These are phyloP conservation scores for Nakaseomyces kungkrabaensis DNA, from an alignment of 1,139 yeast genomes.

Conservation along the genomic window DNA sequence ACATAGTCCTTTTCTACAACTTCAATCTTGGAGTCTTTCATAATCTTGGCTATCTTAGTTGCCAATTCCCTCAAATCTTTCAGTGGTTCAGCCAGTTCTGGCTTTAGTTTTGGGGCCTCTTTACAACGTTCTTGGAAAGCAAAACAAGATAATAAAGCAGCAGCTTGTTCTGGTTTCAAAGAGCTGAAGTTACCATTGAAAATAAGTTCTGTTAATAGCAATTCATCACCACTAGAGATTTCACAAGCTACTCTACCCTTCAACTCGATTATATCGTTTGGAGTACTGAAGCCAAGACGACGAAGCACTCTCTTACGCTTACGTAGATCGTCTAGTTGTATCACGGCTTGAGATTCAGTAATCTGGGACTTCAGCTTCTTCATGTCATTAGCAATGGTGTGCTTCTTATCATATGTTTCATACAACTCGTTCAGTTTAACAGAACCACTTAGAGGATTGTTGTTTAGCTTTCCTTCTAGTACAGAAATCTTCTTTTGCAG, in stretches of 20 bases:
- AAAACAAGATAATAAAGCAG: conserved; percentile 84
- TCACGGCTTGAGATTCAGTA: conserved; percentile 76
- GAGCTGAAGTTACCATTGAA: conserved; percentile 93
- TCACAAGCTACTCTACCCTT: conserved; percentile 97
- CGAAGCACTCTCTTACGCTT: conserved; percentile 87
- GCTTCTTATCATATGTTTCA: conserved; percentile 54
- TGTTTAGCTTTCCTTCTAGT: conserved; percentile 57
- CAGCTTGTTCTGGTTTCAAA: conserved; percentile 79
- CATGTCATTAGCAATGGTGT: conserved; percentile 50
- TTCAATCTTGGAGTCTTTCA: conserved; percentile 82
- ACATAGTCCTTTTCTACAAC: conserved; percentile 85
- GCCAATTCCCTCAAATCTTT: conserved; percentile 87
- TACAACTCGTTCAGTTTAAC: conserved; percentile 54
- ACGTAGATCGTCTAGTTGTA: conserved; percentile 87
- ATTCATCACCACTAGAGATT: conserved; percentile 89
- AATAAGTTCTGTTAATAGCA: conserved; percentile 78
- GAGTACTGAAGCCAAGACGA: conserved; percentile 72
- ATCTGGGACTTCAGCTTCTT: conserved; percentile 55
- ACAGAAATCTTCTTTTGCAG: conserved; percentile 72
- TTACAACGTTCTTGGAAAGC: conserved; percentile 95
- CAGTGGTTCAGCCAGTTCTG: conserved; percentile 83
- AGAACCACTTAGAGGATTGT: conserved; percentile 63
- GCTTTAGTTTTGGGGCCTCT: conserved; percentile 74
- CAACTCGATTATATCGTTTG: conserved; percentile 76
- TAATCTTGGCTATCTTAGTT: conserved; percentile 73